A percentile compares a stretch with the other conserved stretches of the same genome.
phyloP scores from a whole-genome alignment of 441 rosid species.

The Gossypium lobatum region DNA sequence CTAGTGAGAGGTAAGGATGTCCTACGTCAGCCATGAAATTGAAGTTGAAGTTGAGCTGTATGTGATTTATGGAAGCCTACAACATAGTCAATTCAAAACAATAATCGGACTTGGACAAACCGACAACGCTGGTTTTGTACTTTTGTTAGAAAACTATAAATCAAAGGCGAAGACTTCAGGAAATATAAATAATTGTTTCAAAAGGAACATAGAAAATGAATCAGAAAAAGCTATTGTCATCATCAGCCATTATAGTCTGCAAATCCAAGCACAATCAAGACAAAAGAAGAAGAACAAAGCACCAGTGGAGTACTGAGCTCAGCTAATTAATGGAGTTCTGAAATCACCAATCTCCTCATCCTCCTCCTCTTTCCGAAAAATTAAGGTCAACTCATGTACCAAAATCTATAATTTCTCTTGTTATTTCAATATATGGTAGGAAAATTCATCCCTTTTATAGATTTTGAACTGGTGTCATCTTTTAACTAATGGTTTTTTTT shows the following conservation, averaged over 20 bases:
- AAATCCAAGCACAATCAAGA: not conserved
- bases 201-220: not conserved
- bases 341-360: not conserved
- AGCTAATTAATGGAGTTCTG: not conserved
- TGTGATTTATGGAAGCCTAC: too few species aligned
- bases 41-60: too few species aligned
- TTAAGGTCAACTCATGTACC: slow-evolving; percentile 1
- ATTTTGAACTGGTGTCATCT: not conserved
- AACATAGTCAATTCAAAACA: too few species aligned
- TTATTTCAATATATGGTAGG: not conserved
- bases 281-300: not conserved
- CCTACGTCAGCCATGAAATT: too few species aligned
- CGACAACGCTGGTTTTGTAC: not conserved
- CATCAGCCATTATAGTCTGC: not conserved
- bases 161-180: not conserved
- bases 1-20: too few species aligned
- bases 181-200: not conserved
- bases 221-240: not conserved
- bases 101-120: too few species aligned
- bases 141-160: not conserved
- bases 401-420: not conserved
- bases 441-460: not conserved
- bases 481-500: not conserved
- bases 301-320: not conserved
- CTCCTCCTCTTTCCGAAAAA: not conserved